Conservation (phyloP, 139 green algal genomes). For the Dunaliella primolecta region DNA sequence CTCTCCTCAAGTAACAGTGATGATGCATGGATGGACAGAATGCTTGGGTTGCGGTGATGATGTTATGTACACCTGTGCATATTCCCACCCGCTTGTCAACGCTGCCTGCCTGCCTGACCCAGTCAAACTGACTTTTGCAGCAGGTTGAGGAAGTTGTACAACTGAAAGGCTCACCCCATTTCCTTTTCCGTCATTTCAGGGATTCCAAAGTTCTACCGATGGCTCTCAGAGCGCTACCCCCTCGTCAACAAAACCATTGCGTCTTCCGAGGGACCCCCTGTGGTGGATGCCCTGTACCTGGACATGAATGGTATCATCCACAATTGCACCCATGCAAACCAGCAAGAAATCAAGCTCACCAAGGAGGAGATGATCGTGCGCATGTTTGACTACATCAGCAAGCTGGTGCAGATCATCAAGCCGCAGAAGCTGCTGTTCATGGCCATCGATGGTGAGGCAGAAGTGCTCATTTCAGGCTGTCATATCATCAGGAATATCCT, state of each 20-base stretch:
- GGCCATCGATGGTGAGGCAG: constrained; percentile 90
- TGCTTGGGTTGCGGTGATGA: too few relatives aligned
- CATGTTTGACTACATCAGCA: constrained; percentile 89
- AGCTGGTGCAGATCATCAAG: constrained; percentile 85
- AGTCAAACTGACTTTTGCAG: too few relatives aligned
- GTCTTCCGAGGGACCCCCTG: constrained; percentile 52
- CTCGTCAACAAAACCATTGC: constrained; percentile 78
- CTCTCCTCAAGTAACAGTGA: too few relatives aligned
- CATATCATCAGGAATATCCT: too few relatives aligned
- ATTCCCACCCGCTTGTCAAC: too few relatives aligned
- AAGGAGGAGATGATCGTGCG: constrained; percentile 90
- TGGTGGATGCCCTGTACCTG: constrained; percentile 91
- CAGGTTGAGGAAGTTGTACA: too few relatives aligned
- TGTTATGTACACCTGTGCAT: too few relatives aligned
- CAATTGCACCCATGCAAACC: constrained; percentile 92
- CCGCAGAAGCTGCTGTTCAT: constrained; percentile 89
- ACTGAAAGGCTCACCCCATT: too few relatives aligned
- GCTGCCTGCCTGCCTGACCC: too few relatives aligned
- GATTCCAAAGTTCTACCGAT: constrained; percentile 96
- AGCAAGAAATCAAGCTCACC: constrained; percentile 59
- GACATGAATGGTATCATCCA: constrained; percentile 98
- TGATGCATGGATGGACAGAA: too few relatives aligned
- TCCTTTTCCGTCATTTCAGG: too few relatives aligned
- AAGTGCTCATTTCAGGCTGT: too few relatives aligned
- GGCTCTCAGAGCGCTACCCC: constrained; percentile 93